Evolutionary conservation across 208 protist species (phyloP), one percentile per base, ranked within the genome.

Genomic region (Herpetomonas tarakana): DNA sequence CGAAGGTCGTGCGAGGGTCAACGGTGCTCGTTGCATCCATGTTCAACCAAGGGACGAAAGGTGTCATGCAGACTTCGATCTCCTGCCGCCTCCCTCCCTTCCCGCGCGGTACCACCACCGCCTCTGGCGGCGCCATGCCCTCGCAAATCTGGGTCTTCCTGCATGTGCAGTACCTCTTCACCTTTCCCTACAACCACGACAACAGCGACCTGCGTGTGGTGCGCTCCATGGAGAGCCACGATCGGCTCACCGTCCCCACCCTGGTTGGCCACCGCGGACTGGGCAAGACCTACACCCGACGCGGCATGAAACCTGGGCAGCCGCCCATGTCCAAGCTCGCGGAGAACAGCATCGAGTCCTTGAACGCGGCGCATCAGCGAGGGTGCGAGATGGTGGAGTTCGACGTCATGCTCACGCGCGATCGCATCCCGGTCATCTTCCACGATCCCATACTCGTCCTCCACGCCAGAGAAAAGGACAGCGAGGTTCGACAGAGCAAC

Each of bases 361-460:
- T 93, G 22, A 86, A 80, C 67, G 83, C 83, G 0, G 86, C 86
- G 1, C 83, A 93, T 62, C 65, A 64, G 11, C 80, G 86, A 21
- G 74, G 79, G 7, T 90, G 83, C 38, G 74, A 82, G 7, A 88
- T 88, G 78, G 76, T 93, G 21, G 83, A 93, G 67, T 83, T 93
- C 41, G 86, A 93, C 52, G 86, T 93, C 26, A 90, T 91, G 86
- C 73, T 90, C n/a, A 89, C 86, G 11, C 61, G 58, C 19, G 86
- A 93, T 56, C 73, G 81, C 22, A 65, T 91, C 31, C 86, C 86
- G 0, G 74, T 93, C 39, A 68, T 91, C 47, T 88, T 90, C 62
- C 86, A 93, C 68, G 86, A 93, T 49, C 81, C 86, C 0, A 53
- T 93, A 12, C 69, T 93, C 44, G 71, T 87, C 53, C 58, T 93